phyloP scores from a whole-genome alignment of 2,329 filamentous ascomycete species.

The Ceratocystis huliohia region DNA sequence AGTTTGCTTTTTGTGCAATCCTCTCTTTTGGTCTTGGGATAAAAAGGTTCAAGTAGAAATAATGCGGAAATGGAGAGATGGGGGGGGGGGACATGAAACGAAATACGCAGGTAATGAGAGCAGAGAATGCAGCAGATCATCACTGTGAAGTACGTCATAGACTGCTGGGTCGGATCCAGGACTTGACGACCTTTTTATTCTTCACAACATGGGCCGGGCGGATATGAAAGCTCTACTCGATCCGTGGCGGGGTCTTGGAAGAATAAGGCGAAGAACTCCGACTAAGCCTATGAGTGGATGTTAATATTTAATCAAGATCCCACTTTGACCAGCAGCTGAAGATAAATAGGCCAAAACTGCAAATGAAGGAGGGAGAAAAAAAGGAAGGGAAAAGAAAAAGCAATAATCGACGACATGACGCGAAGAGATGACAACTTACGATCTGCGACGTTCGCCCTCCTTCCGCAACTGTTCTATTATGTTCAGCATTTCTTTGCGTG shows the following conservation, averaged over 20 bases:
- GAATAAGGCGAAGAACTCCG: slow-evolving; percentile 22
- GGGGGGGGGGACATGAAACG: not conserved
- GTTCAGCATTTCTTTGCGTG: slow-evolving; percentile 78
- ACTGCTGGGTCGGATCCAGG: not conserved
- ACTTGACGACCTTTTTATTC: not conserved
- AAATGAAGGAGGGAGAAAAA: not conserved
- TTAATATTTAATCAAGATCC: not conserved
- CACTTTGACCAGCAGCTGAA: not conserved
- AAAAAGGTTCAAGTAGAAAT: not conserved
- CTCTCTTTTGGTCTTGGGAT: not conserved
- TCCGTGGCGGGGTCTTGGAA: slow-evolving; percentile 33
- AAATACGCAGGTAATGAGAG: slow-evolving; percentile 5
- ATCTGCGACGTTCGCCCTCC: slow-evolving; percentile 72
- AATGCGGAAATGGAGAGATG: not conserved
- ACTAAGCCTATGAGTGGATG: slow-evolving; percentile 12
- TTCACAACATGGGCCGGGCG: slow-evolving; percentile 7
- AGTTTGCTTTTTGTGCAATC: not conserved
- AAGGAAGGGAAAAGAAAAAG: too few species aligned
- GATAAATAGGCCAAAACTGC: not conserved
- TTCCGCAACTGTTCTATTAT: slow-evolving; percentile 79
- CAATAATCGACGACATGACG: too few species aligned
- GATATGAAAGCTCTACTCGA: slow-evolving; percentile 28
- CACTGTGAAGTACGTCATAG: not conserved
- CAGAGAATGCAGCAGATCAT: not conserved
- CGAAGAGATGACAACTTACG: slow-evolving; percentile 41